Conservation (phyloP, 495 filamentous ascomycete species). For the Ascobolus immersus region DNA sequence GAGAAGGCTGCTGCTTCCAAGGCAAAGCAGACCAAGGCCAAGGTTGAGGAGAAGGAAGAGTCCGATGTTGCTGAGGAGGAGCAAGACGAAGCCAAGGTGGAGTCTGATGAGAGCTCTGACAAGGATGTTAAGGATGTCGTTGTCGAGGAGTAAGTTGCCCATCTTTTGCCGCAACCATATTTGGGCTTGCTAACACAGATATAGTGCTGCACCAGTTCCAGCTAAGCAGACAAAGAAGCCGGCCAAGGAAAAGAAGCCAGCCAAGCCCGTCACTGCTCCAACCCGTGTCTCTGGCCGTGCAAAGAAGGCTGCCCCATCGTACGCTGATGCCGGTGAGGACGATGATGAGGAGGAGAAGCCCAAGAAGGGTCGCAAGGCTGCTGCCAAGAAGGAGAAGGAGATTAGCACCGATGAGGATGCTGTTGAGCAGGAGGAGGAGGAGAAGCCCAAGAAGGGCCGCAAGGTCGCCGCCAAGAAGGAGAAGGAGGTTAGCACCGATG, state of each 20-base stretch:
- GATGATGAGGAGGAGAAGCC: conserved; percentile 1
- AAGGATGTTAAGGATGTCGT: too few relatives aligned
- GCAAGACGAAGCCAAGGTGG: background rate
- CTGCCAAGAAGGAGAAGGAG: conserved; percentile 1
- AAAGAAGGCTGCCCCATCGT: background rate
- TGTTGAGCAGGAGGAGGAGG: conserved; percentile 5
- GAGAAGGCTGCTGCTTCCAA: conserved; percentile 2
- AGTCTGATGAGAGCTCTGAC: too few relatives aligned
- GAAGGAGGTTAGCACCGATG: conserved; percentile 7
- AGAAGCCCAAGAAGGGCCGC: conserved; percentile 4
- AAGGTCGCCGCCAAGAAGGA: conserved; percentile 3
- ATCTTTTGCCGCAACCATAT: too few relatives aligned
- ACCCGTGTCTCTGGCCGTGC: background rate
- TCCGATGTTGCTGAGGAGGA: background rate
- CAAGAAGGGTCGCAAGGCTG: background rate
- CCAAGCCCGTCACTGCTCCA: conserved; percentile 4
- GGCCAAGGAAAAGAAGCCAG: conserved; percentile 5
- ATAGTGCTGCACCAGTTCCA: too few relatives aligned
- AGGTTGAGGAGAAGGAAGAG: background rate
- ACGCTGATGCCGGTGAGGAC: conserved; percentile 1
- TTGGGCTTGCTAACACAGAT: too few relatives aligned
- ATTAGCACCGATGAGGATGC: conserved; percentile 6
- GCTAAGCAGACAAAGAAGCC: conserved; percentile 7
- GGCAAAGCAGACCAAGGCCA: background rate
- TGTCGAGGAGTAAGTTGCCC: too few relatives aligned